phyloP scores from a whole-genome alignment of 2,329 filamentous ascomycete species.

The Paecilomyces niveus region DNA sequence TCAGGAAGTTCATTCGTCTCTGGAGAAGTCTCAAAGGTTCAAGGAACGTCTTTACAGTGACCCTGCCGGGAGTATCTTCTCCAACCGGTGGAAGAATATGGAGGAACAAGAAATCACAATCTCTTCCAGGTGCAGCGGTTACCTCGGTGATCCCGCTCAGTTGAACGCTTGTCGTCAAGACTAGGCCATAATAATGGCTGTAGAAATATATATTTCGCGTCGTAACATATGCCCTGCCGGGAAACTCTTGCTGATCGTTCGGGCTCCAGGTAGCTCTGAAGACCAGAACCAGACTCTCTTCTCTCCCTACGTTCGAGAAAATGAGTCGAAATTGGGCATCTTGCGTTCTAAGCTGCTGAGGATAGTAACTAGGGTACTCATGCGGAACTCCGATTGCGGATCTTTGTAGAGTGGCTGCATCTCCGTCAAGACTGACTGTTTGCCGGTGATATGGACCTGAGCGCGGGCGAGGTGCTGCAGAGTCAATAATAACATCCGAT shows the following conservation, averaged over 20 bases:
- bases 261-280: slow-evolving; percentile 88
- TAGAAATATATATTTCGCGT: slow-evolving; percentile 89
- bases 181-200: slow-evolving; percentile 85
- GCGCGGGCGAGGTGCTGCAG: slow-evolving; percentile 16
- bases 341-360: slow-evolving; percentile 72
- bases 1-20: slow-evolving; percentile 73
- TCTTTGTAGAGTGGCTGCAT: slow-evolving; percentile 28
- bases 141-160: slow-evolving; percentile 78
- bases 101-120: slow-evolving; percentile 88
- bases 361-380: slow-evolving; percentile 69
- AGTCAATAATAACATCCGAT: slow-evolving; percentile 13
- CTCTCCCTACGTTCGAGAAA: slow-evolving; percentile 70
- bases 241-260: slow-evolving; percentile 68
- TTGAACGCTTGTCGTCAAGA: slow-evolving; percentile 71
- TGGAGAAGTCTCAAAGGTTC: slow-evolving; percentile 80
- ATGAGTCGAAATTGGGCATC: slow-evolving; percentile 89
- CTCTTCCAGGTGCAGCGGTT: slow-evolving; percentile 78
- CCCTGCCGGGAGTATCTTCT: slow-evolving; percentile 58
- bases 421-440: slow-evolving; percentile 49
- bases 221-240: slow-evolving; percentile 81
- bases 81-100: slow-evolving; percentile 63
- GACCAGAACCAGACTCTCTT: slow-evolving; percentile 81
- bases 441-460: slow-evolving; percentile 43
- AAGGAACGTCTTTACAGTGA: slow-evolving; percentile 88
- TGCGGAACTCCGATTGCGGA: slow-evolving; percentile 29